Conservation (phyloP, 2,329 filamentous ascomycete genomes). For the Chalaropsis thielavioides region DNA sequence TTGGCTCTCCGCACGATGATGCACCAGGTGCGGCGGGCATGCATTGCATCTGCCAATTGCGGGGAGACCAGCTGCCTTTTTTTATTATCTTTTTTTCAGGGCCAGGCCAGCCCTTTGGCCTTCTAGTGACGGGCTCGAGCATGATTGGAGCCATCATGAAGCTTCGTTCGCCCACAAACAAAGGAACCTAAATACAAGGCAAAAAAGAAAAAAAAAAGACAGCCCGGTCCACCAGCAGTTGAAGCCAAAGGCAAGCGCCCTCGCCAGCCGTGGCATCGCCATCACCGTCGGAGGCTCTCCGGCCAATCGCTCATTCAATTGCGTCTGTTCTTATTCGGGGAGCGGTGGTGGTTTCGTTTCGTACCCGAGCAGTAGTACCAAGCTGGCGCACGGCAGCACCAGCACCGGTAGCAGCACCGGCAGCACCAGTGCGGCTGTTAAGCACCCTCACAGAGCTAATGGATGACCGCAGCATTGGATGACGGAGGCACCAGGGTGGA, state of each 20-base stretch:
- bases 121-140: background rate
- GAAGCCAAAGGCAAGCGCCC: background rate
- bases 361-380: constrained; percentile 14
- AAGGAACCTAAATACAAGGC: background rate
- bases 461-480: constrained; percentile 51
- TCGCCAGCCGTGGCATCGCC: background rate
- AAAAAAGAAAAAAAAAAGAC: background rate
- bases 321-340: background rate
- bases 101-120: background rate
- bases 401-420: too few species aligned
- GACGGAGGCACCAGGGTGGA: constrained; percentile 24
- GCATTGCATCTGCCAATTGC: background rate
- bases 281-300: background rate
- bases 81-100: too few species aligned
- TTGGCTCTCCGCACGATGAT: background rate
- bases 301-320: background rate
- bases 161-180: background rate
- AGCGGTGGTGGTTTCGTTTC: background rate
- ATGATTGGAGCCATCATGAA: background rate
- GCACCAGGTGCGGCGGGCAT: background rate
- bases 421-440: constrained; percentile 24
- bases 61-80: background rate
- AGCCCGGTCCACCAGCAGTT: background rate
- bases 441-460: constrained; percentile 49
- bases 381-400: constrained; percentile 23